These are phyloP conservation scores for Carex arenaria DNA, from an alignment of 202 grass and related monocot species.

Conservation along the genomic window DNA sequence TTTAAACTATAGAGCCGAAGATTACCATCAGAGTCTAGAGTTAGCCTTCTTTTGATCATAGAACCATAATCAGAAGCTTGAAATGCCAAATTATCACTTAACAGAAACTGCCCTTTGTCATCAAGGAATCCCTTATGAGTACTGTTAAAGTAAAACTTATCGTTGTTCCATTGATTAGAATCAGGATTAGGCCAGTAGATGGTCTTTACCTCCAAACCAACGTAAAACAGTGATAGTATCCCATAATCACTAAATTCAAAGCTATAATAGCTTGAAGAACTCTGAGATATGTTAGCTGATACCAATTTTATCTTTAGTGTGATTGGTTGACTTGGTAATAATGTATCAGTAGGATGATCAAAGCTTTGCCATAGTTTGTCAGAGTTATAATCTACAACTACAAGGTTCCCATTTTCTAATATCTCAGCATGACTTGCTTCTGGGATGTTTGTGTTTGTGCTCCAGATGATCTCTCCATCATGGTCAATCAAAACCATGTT, in stretches of 20 bases:
- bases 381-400: conserved; percentile 25
- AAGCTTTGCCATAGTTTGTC: conserved; percentile 46
- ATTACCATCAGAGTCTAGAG: conserved; percentile 45
- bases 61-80: conserved; percentile 32
- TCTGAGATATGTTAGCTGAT: conserved; percentile 13
- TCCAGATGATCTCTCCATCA: conserved; percentile 28
- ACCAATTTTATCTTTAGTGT: conserved; percentile 25
- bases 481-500: conserved; percentile 42
- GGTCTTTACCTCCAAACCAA: conserved; percentile 20
- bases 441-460: background rate
- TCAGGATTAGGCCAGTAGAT: conserved; percentile 56
- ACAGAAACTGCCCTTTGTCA: conserved; percentile 20
- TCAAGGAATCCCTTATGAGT: conserved; percentile 29
- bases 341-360: conserved; percentile 47
- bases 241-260: conserved; percentile 44
- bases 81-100: conserved; percentile 34
- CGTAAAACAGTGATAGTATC: conserved; percentile 43
- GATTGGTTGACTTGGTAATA: conserved; percentile 37
- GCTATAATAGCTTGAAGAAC: conserved; percentile 27
- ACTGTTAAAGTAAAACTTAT: conserved; percentile 45
- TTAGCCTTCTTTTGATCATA: conserved; percentile 36
- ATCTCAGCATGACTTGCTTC: conserved; percentile 31
- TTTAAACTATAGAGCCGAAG: conserved; percentile 35
- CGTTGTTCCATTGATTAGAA: conserved; percentile 38
- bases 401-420: conserved; percentile 36